Percentiles rank a stretch among this genome's conserved stretches.
Conservation (phyloP, 176 grass and related monocot genomes). For the Hyparrhenia diplandra region DNA sequence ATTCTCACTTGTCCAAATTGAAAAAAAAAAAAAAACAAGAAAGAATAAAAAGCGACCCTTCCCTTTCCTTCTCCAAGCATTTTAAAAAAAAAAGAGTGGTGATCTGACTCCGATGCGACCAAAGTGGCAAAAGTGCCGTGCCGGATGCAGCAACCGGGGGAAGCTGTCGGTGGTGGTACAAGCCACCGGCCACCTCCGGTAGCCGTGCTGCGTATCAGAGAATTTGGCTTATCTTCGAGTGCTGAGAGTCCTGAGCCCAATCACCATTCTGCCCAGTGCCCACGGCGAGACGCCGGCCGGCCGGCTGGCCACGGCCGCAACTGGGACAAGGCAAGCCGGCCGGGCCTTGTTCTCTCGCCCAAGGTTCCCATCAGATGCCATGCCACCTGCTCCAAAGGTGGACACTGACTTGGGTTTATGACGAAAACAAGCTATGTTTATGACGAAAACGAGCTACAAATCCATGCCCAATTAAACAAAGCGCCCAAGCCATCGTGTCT, state of each 20-base stretch:
- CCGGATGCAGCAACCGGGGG: slow-evolving; percentile 3
- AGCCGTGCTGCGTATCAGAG: neutral
- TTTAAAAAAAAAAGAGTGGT: neutral
- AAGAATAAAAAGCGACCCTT: neutral
- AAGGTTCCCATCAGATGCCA: neutral
- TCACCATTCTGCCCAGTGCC: neutral
- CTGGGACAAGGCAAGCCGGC: neutral
- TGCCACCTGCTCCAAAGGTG: neutral
- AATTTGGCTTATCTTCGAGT: slow-evolving; percentile 13
- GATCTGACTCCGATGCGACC: slow-evolving; percentile 13
- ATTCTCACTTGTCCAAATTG: neutral
- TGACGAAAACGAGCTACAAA: neutral
- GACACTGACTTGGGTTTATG: neutral
- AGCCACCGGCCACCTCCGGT: slow-evolving; percentile 21
- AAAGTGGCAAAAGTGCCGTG: neutral
- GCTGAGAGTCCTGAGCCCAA: too few species aligned
- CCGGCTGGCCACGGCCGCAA: neutral
- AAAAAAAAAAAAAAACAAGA: slow-evolving; percentile 4
- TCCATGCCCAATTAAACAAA: neutral
- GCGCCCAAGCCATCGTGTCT: neutral
- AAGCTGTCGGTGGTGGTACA: slow-evolving; percentile 43
- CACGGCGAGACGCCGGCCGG: neutral
- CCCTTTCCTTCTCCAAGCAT: neutral
- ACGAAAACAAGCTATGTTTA: neutral
- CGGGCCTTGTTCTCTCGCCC: neutral